Percentiles rank a stretch among this genome's conserved stretches.
These are phyloP conservation scores for Periconia sp. DNA, from an alignment of 2,329 filamentous ascomycete species.

Conservation along the genomic window DNA sequence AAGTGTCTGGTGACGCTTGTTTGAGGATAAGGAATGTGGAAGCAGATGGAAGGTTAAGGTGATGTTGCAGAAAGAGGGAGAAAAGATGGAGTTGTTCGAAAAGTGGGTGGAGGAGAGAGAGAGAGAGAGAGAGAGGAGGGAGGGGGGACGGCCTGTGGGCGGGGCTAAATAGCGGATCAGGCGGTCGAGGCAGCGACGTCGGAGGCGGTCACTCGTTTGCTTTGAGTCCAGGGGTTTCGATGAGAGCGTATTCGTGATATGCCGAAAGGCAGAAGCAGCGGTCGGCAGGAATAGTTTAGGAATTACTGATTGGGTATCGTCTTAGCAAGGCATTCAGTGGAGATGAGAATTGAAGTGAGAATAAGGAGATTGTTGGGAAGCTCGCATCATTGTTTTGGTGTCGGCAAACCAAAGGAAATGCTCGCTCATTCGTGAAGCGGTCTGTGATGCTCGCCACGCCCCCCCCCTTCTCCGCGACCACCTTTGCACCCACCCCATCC, in stretches of 20 bases:
- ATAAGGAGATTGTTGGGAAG: constrained; percentile 2
- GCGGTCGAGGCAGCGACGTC: constrained; percentile 1
- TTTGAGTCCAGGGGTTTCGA: constrained; percentile 5
- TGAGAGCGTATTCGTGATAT: constrained; percentile 21
- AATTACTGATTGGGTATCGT: constrained; percentile 32
- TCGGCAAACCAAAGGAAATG: no score
- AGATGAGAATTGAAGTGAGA: constrained; percentile 3
- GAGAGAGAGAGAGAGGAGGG: constrained; percentile 14
- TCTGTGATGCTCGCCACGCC: no score
- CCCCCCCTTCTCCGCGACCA: no score
- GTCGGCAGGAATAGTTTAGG: constrained; percentile 25
- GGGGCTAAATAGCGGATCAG: constrained; percentile 8
- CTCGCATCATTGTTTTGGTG: constrained; percentile 1
- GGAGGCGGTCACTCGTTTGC: constrained; percentile 12
- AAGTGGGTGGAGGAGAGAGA: constrained; percentile 5
- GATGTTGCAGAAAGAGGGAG: constrained; percentile 6
- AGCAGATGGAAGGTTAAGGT: constrained; percentile 11
- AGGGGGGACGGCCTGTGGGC: background rate
- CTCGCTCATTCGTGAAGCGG: no score
- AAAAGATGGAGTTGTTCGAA: constrained; percentile 5
- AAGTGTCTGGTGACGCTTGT: constrained; percentile 4
- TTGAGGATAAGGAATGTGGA: constrained; percentile 5
- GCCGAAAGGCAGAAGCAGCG: constrained; percentile 18
- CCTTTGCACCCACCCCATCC: no score
- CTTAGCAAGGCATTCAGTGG: constrained; percentile 25